These are phyloP conservation scores for Phellinidium pouzarii DNA, from an alignment of 1,284 basidiomycete species.

Conservation along the genomic window DNA sequence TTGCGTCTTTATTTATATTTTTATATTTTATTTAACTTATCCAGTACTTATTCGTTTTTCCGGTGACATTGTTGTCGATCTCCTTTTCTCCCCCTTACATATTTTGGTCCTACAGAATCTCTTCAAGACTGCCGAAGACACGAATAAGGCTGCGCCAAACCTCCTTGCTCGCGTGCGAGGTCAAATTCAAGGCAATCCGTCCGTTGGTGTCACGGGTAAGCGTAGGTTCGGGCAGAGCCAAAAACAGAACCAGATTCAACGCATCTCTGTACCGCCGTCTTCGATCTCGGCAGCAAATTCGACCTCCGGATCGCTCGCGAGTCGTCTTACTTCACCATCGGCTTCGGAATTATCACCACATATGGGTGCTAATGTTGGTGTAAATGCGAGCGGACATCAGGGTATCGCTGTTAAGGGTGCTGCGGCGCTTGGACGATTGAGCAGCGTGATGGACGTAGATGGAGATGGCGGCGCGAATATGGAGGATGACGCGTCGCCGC, in stretches of 20 bases:
- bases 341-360: background rate
- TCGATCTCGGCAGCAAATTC: too few relatives aligned
- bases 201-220: slow-evolving; percentile 1
- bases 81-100: background rate
- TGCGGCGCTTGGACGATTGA: background rate
- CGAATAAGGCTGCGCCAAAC: background rate
- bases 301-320: too few relatives aligned
- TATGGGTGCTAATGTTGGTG: too few relatives aligned
- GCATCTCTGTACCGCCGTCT: too few relatives aligned
- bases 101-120: slow-evolving; percentile 9
- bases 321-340: background rate
- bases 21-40: slow-evolving; percentile 1
- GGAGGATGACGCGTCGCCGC: slow-evolving; percentile 20
- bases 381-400: background rate
- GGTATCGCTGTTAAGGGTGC: background rate
- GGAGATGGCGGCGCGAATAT: background rate
- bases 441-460: slow-evolving; percentile 1
- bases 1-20: too few relatives aligned
- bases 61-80: background rate
- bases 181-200: background rate
- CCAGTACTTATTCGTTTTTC: background rate
- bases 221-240: slow-evolving; percentile 10
- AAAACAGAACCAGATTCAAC: too few relatives aligned
- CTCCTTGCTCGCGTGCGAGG: background rate
- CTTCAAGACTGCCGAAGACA: slow-evolving; percentile 1